These are phyloP conservation scores for Xylariaceae sp. DNA, from an alignment of 2,329 filamentous ascomycete species.

Conservation along the genomic window DNA sequence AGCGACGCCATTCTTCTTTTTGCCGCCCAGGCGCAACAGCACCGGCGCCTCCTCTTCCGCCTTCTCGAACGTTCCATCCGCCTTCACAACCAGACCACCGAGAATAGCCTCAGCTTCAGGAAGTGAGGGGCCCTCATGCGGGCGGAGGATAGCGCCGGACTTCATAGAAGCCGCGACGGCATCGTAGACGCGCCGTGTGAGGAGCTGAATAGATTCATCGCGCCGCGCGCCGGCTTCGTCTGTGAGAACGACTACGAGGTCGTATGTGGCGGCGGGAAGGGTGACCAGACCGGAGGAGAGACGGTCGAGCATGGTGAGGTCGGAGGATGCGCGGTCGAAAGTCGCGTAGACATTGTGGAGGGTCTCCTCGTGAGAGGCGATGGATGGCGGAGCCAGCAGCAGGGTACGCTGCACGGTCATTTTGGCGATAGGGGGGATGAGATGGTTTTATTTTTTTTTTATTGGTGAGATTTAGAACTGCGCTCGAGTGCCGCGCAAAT, in stretches of 20 bases:
- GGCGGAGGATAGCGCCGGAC: slow-evolving; percentile 60
- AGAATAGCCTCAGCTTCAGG: slow-evolving; percentile 66
- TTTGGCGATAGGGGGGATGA: slow-evolving; percentile 13
- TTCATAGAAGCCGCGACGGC: slow-evolving; percentile 67
- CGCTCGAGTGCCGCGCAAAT: not conserved
- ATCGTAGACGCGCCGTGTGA: slow-evolving; percentile 62
- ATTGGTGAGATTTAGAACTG: not conserved
- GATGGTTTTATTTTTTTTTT: not conserved
- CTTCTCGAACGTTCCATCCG: slow-evolving; percentile 64
- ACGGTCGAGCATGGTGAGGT: slow-evolving; percentile 97
- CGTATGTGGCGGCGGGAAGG: slow-evolving; percentile 73
- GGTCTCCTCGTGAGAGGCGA: slow-evolving; percentile 77
- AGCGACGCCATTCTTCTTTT: slow-evolving; percentile 38
- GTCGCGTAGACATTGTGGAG: slow-evolving; percentile 65
- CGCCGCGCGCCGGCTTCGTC: slow-evolving; percentile 63
- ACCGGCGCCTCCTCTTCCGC: slow-evolving; percentile 57
- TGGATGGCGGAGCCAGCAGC: slow-evolving; percentile 82
- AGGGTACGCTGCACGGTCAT: slow-evolving; percentile 53
- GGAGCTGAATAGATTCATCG: slow-evolving; percentile 58
- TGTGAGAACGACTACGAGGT: slow-evolving; percentile 76
- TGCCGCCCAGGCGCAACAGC: slow-evolving; percentile 58
- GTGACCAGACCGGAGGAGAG: slow-evolving; percentile 74
- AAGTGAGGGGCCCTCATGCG: slow-evolving; percentile 59
- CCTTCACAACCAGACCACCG: slow-evolving; percentile 64
- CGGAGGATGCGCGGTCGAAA: slow-evolving; percentile 70